Evolutionary conservation across 768 basidiomycete species (phyloP).

Genomic region (Xerocomellus dryophilus): DNA sequence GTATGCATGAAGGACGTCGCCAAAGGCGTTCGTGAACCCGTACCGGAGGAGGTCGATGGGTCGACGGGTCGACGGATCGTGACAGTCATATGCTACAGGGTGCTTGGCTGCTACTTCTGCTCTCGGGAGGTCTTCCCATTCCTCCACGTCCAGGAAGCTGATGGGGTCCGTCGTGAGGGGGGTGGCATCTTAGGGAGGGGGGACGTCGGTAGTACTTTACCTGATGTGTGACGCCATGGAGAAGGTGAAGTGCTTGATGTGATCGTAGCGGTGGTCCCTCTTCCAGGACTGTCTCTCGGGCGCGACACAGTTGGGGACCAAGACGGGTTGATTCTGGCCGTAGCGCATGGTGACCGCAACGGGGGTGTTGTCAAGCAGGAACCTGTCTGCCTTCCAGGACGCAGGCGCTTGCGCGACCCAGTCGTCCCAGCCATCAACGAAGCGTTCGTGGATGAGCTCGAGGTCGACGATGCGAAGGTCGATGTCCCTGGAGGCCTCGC

Average conservation of each 20-base stretch:
- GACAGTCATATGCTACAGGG: background rate
- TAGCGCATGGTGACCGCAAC: conserved; percentile 3
- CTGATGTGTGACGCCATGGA: background rate
- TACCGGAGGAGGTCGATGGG: background rate
- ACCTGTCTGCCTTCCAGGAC: background rate
- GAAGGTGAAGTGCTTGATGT: background rate
- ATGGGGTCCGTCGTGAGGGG: too few relatives aligned
- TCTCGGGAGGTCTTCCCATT: background rate
- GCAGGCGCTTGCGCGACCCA: conserved; percentile 1
- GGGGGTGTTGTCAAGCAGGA: background rate
- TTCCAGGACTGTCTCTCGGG: background rate
- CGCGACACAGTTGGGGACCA: background rate
- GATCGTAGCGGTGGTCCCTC: background rate
- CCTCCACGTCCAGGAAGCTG: background rate
- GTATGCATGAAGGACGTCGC: too few relatives aligned
- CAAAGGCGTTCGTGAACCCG: too few relatives aligned
- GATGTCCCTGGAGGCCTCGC: background rate
- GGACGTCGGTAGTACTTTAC: background rate
- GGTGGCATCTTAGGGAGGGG: too few relatives aligned
- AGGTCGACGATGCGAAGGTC: background rate
- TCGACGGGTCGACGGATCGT: fast-evolving
- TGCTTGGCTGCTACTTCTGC: background rate
- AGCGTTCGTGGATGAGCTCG: background rate
- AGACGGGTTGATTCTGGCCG: conserved; percentile 4
- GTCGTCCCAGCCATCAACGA: background rate